phyloP scores from a whole-genome alignment of 805 yeast species.

The Metschnikowia similis region DNA sequence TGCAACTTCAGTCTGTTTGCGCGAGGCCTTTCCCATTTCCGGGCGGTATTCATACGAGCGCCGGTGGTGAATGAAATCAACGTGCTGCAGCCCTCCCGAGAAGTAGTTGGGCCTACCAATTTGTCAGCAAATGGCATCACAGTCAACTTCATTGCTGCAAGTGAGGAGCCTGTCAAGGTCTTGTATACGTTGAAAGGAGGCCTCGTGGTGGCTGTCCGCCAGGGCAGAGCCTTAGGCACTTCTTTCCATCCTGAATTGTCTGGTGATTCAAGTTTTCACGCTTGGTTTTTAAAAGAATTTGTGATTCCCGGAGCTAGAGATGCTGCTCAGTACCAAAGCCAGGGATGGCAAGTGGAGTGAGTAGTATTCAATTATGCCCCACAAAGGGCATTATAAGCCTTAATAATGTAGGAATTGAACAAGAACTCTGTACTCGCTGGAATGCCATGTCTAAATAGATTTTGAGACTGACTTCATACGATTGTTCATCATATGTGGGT shows the following conservation, averaged over 20 bases:
- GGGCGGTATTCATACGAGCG: slow-evolving; percentile 66
- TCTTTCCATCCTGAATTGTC: slow-evolving; percentile 79
- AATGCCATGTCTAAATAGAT: too few relatives aligned
- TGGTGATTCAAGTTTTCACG: slow-evolving; percentile 56
- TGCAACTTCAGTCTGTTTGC: slow-evolving; percentile 45
- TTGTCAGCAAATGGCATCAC: slow-evolving; percentile 4
- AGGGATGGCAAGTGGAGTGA: too few relatives aligned
- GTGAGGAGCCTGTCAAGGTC: slow-evolving; percentile 34
- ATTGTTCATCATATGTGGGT: too few relatives aligned
- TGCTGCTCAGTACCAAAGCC: too few relatives aligned
- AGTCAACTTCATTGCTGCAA: slow-evolving; percentile 11
- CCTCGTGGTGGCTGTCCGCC: slow-evolving; percentile 67
- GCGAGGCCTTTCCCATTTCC: slow-evolving; percentile 37
- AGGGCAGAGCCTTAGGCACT: slow-evolving; percentile 64
- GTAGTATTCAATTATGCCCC: too few relatives aligned
- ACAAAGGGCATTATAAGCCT: too few relatives aligned
- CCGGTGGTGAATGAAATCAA: slow-evolving; percentile 51
- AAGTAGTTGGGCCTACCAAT: slow-evolving; percentile 12
- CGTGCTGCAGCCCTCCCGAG: neutral
- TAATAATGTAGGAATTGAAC: too few relatives aligned
- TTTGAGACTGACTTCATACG: too few relatives aligned
- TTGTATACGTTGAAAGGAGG: slow-evolving; percentile 36
- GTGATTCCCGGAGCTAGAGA: slow-evolving; percentile 23
- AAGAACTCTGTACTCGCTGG: too few relatives aligned
- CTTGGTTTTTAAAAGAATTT: slow-evolving; percentile 64